Conservation (phyloP, 2,329 filamentous ascomycete genomes). For the Helotiales sp. region DNA sequence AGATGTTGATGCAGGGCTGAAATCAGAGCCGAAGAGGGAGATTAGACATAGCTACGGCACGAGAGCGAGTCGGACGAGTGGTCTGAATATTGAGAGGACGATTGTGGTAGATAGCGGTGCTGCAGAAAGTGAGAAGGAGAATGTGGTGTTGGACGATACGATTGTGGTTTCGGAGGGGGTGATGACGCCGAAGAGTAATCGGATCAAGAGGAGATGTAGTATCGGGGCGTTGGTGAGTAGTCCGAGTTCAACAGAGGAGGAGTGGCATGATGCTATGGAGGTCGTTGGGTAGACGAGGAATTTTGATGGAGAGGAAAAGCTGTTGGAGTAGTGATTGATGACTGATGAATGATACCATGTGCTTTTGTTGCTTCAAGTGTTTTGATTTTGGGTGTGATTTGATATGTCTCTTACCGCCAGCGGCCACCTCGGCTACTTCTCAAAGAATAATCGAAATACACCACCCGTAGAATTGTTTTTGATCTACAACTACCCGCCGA, state of each 20-base stretch:
- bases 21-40: not conserved
- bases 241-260: slow-evolving; percentile 10
- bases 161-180: slow-evolving; percentile 15
- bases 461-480: too few species aligned
- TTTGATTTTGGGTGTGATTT: too few species aligned
- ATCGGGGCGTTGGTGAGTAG: slow-evolving; percentile 29
- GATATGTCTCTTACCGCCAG: too few species aligned
- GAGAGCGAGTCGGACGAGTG: slow-evolving; percentile 13
- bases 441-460: too few species aligned
- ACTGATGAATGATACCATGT: not conserved
- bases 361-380: not conserved
- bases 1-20: too few species aligned
- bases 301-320: not conserved
- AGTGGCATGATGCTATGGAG: slow-evolving; percentile 28
- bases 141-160: slow-evolving; percentile 12
- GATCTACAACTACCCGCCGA: too few species aligned
- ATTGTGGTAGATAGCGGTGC: slow-evolving; percentile 13
- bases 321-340: not conserved
- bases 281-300: not conserved
- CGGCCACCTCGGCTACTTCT: too few species aligned
- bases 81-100: slow-evolving; percentile 7
- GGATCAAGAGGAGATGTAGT: slow-evolving; percentile 29
- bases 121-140: not conserved
- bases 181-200: slow-evolving; percentile 21
- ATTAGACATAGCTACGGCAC: slow-evolving; percentile 11